phyloP scores from a whole-genome alignment of 2,329 filamentous ascomycete species.

The Xylariomycetidae sp. region DNA sequence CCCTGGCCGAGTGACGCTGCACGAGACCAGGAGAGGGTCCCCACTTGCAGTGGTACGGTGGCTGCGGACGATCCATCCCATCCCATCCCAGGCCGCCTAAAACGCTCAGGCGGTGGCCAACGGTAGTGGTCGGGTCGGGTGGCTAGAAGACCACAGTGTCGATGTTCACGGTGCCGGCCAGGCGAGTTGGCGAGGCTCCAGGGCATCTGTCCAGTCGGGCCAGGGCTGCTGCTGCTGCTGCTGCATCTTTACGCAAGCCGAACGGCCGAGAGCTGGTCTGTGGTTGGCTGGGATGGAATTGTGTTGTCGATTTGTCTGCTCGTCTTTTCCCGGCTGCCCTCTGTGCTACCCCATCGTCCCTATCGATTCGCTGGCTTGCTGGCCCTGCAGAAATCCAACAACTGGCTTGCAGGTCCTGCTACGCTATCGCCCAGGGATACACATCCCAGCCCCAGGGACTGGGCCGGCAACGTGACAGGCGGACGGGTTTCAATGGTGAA shows the following conservation, averaged over 20 bases:
- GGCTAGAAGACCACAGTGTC: conserved; percentile 15
- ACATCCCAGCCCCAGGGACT: not conserved
- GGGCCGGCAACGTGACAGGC: not conserved
- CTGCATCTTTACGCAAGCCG: conserved; percentile 13
- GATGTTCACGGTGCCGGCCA: conserved; percentile 10
- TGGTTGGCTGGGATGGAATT: not conserved
- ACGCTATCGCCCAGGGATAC: not conserved
- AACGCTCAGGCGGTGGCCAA: conserved; percentile 3
- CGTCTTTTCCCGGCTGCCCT: not conserved
- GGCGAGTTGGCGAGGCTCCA: not conserved
- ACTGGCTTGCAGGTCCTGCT: conserved; percentile 2
- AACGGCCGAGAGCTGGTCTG: conserved; percentile 16
- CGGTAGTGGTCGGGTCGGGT: not conserved
- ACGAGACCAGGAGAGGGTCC: too few species aligned
- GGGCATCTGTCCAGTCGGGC: not conserved
- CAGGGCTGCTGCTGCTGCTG: too few species aligned
- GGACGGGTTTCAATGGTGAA: not conserved
- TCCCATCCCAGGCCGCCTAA: too few species aligned
- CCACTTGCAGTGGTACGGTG: conserved; percentile 8
- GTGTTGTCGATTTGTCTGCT: not conserved
- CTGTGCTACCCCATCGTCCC: too few species aligned
- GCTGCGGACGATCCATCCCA: too few species aligned
- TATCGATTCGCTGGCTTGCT: too few species aligned
- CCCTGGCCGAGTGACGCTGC: too few species aligned
- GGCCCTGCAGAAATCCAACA: not conserved